phyloP scores from a whole-genome alignment of 176 grass and related monocot species.

The Neostapfia colusana region DNA sequence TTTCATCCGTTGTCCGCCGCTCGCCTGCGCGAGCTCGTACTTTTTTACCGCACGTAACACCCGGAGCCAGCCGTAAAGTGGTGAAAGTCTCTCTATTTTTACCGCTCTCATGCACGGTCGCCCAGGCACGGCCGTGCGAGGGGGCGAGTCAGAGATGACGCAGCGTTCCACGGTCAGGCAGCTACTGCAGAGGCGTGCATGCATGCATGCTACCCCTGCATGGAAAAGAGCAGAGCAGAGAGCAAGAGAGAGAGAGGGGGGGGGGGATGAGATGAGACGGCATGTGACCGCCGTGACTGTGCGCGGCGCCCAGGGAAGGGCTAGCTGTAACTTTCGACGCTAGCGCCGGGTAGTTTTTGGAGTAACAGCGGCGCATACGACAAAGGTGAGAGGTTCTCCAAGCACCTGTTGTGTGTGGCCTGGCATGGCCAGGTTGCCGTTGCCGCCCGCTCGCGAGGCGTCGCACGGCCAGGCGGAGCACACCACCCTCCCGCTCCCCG shows the following conservation, averaged over 20 bases:
- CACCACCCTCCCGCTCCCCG: too few relatives aligned
- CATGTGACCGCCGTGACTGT: constrained; percentile 16
- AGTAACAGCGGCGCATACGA: constrained; percentile 25
- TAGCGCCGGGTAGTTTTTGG: background rate
- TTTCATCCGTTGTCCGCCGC: background rate
- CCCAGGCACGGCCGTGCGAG: background rate
- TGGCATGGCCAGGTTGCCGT: background rate
- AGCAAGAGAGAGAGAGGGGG: too few relatives aligned
- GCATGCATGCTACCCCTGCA: constrained; percentile 4
- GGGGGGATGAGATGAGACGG: background rate
- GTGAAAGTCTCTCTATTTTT: constrained; percentile 1
- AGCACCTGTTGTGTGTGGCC: background rate
- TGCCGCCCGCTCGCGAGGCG: background rate
- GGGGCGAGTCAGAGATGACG: constrained; percentile 40
- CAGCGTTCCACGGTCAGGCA: background rate
- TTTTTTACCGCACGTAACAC: constrained; percentile 33
- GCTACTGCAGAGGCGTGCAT: background rate
- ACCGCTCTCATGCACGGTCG: background rate
- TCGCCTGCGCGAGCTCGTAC: background rate
- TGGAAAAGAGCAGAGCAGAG: background rate
- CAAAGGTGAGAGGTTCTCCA: background rate
- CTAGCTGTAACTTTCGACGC: constrained; percentile 38
- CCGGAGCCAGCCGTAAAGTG: constrained; percentile 38
- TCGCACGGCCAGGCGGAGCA: too few relatives aligned
- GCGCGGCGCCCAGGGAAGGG: constrained; percentile 8